Conservation (phyloP, 352 stramenopile species). For the Phytopythium sindhum region DNA sequence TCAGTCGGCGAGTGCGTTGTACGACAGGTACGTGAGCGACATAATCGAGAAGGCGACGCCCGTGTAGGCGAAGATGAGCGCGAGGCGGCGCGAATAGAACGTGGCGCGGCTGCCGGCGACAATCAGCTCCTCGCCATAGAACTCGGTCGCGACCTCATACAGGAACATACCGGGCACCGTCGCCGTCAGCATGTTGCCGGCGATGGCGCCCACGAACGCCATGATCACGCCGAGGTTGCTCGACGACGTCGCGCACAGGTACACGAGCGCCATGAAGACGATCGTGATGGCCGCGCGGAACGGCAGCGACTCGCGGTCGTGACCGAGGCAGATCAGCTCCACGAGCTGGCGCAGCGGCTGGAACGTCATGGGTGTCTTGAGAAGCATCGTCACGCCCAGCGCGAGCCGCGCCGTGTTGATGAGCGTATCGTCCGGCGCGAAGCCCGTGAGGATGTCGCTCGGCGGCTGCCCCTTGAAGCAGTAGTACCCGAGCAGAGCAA, state of each 20-base stretch:
- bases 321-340: slow-evolving; percentile 67
- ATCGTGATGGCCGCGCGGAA: slow-evolving; percentile 70
- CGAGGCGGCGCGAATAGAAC: slow-evolving; percentile 55
- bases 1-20: slow-evolving; percentile 39
- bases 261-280: slow-evolving; percentile 61
- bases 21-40: slow-evolving; percentile 68
- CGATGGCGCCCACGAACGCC: slow-evolving; percentile 70
- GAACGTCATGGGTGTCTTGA: slow-evolving; percentile 86
- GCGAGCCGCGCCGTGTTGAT: slow-evolving; percentile 79
- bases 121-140: slow-evolving; percentile 8
- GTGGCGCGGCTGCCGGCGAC: slow-evolving; percentile 8
- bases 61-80: slow-evolving; percentile 42
- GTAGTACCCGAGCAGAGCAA: slow-evolving; percentile 68
- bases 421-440: slow-evolving; percentile 55
- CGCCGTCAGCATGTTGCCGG: slow-evolving; percentile 69
- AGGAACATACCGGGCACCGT: slow-evolving; percentile 72
- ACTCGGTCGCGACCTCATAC: slow-evolving; percentile 62
- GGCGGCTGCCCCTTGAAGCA: slow-evolving; percentile 80
- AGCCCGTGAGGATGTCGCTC: slow-evolving; percentile 82
- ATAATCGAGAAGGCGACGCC: slow-evolving; percentile 53
- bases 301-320: slow-evolving; percentile 62
- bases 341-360: slow-evolving; percentile 76
- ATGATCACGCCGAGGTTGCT: slow-evolving; percentile 69
- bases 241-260: slow-evolving; percentile 59
- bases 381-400: slow-evolving; percentile 68